Evolutionary conservation across 371 early-diverging fungal genomes (phyloP).

Genomic region (Lichtheimia ramosa): DNA sequence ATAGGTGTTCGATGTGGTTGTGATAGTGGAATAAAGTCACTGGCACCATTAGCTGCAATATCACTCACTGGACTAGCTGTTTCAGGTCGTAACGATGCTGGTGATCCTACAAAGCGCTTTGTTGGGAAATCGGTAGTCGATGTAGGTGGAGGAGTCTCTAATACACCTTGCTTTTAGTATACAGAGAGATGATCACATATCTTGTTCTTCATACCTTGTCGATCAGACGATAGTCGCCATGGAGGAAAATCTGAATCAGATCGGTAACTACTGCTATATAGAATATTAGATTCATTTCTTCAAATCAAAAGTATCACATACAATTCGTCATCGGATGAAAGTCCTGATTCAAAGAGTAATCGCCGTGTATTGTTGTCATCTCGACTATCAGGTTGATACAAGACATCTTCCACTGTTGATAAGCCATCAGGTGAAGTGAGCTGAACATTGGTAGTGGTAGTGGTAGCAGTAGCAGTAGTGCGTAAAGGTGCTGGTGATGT

Average conservation of each 20-base stretch:
- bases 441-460: constrained; percentile 6
- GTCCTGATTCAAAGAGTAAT: not conserved
- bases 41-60: constrained; percentile 9
- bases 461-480: not conserved
- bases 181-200: not conserved
- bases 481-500: not conserved
- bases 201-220: constrained; percentile 1
- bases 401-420: constrained; percentile 12
- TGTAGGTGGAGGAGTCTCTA: not conserved
- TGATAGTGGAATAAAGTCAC: constrained; percentile 19
- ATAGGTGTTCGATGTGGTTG: constrained; percentile 12
- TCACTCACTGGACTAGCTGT: not conserved
- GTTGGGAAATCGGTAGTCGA: not conserved
- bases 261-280: constrained; percentile 5
- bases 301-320: not conserved
- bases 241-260: constrained; percentile 18
- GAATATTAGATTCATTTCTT: not conserved
- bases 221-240: constrained; percentile 9
- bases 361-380: not conserved
- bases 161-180: no score
- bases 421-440: constrained; percentile 8
- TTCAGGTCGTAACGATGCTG: constrained; percentile 6
- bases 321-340: constrained; percentile 22
- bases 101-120: constrained; percentile 7
- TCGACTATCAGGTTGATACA: constrained; percentile 3